Evolutionary conservation across 495 filamentous ascomycete genomes (phyloP), one percentile per base, ranked within the genome.

Genomic region (Lophiotrema nucula): DNA sequence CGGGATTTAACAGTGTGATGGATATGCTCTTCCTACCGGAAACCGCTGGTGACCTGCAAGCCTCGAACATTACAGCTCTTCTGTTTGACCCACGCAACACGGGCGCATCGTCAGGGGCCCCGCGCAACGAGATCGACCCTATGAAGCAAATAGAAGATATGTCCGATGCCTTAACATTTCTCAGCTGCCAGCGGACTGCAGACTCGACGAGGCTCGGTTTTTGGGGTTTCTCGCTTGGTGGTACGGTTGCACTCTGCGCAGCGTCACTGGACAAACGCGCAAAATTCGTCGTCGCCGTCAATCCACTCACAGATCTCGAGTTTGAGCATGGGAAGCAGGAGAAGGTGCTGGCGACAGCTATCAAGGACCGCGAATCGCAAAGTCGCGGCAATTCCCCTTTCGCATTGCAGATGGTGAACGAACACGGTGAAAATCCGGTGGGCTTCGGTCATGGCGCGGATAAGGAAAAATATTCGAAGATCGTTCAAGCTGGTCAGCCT

Each of bases 61-160:
- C 31, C 8, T 8, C 41, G 13, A 38, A 38, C 18, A 6, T 54
- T 26, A 54, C 35, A 6, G 50, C 25, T 21, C 25, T 54, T 4
- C 22, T 21, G 15, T 54, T 45, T 25, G 50, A 54, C 26, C 11
- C 50, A n/a, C n/a, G 50, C 10, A 23, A 13, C 13, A 8, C 45
- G 4, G 50, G 50, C 3, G 37, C 15, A 21, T 45, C 37, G 37
- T 35, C 44, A n/a, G 50, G 50, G 6, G 6, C 23, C 19, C 50
- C 50, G 4, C 50, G 50, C 10, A 54, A 45, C 37, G 50, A 54
- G 11, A 19, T 28, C 19, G 22, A 54, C 18, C 50, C 50, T 10
- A 8, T 5, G 10, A 45, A 45, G 25, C 4, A 21, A 4, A 27
- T 27, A 10, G 35, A 54, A 23, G 50, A 54, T 38, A 6, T 22